phyloP scores from a whole-genome alignment of 352 stramenopile species.

The Globisporangium uncinulatum region DNA sequence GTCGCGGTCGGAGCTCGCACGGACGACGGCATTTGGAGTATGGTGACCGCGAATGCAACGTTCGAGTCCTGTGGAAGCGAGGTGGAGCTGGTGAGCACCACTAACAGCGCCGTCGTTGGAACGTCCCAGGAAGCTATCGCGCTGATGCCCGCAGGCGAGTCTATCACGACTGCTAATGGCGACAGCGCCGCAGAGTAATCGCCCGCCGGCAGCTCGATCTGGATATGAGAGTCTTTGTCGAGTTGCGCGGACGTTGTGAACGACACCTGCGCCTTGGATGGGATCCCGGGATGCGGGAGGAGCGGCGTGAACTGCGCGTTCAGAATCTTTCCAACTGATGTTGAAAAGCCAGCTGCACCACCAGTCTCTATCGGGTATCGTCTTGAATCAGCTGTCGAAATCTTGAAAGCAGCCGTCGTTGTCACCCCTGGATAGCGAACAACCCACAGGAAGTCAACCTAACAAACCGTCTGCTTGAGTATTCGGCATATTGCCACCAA shows the following conservation, averaged over 20 bases:
- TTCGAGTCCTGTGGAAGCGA: slow-evolving; percentile 22
- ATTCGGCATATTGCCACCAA: neutral
- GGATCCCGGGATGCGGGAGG: slow-evolving; percentile 39
- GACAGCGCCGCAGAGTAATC: slow-evolving; percentile 33
- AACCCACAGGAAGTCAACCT: neutral
- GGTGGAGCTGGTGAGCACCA: slow-evolving; percentile 26
- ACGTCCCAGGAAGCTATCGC: slow-evolving; percentile 36
- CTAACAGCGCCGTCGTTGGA: slow-evolving; percentile 21
- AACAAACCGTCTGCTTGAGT: neutral
- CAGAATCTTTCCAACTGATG: slow-evolving; percentile 25
- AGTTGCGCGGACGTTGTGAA: slow-evolving; percentile 50
- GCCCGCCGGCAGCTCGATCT: slow-evolving; percentile 25
- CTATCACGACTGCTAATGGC: slow-evolving; percentile 21
- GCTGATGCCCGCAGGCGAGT: slow-evolving; percentile 12
- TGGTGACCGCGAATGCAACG: slow-evolving; percentile 30
- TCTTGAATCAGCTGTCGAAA: slow-evolving; percentile 33
- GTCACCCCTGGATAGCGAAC: neutral
- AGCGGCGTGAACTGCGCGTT: slow-evolving; percentile 24
- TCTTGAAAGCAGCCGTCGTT: slow-evolving; percentile 24
- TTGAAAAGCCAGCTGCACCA: slow-evolving; percentile 20
- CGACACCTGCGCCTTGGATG: slow-evolving; percentile 30
- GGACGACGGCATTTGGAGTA: slow-evolving; percentile 43
- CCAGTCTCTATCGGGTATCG: slow-evolving; percentile 28
- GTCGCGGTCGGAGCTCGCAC: slow-evolving; percentile 18
- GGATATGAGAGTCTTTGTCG: slow-evolving; percentile 25